Conservation (phyloP, 2,329 filamentous ascomycete species). For the Stachybotrys chartarum region DNA sequence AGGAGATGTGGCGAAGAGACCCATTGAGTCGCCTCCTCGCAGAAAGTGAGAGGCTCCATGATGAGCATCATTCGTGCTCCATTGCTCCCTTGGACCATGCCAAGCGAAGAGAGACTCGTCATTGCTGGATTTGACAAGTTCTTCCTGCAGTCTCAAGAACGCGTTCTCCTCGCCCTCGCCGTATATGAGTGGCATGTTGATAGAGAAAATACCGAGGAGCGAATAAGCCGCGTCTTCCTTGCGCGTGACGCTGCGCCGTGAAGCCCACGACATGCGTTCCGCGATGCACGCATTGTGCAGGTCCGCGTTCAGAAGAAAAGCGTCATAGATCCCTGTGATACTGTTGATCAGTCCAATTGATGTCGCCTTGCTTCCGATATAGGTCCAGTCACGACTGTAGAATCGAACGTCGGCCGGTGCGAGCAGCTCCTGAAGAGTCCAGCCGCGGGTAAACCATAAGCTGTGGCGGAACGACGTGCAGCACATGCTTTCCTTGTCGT, state of each 20-base stretch:
- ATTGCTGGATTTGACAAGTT: conserved; percentile 18
- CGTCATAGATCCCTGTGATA: background rate
- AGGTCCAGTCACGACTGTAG: background rate
- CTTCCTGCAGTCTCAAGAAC: conserved; percentile 18
- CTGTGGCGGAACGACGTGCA: background rate
- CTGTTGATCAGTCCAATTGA: background rate
- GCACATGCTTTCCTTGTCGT: background rate
- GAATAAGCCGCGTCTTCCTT: conserved; percentile 24
- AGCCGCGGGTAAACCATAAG: background rate
- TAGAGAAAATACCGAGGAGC: conserved; percentile 22
- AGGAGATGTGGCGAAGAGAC: background rate
- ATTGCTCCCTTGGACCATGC: background rate
- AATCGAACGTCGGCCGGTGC: background rate
- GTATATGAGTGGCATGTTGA: conserved; percentile 25
- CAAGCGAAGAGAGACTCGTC: conserved; percentile 22
- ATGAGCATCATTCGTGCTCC: too few relatives aligned
- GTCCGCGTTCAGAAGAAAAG: background rate
- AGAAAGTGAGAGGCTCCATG: too few relatives aligned
- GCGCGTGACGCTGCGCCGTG: conserved; percentile 17
- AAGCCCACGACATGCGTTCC: conserved; percentile 23
- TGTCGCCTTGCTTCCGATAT: background rate
- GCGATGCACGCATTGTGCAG: conserved; percentile 6
- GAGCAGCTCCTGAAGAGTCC: background rate
- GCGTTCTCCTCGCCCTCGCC: conserved; percentile 20
- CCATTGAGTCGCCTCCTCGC: background rate